phyloP scores from a whole-genome alignment of 257 asterid genomes.

The Lithospermum erythrorhizon region DNA sequence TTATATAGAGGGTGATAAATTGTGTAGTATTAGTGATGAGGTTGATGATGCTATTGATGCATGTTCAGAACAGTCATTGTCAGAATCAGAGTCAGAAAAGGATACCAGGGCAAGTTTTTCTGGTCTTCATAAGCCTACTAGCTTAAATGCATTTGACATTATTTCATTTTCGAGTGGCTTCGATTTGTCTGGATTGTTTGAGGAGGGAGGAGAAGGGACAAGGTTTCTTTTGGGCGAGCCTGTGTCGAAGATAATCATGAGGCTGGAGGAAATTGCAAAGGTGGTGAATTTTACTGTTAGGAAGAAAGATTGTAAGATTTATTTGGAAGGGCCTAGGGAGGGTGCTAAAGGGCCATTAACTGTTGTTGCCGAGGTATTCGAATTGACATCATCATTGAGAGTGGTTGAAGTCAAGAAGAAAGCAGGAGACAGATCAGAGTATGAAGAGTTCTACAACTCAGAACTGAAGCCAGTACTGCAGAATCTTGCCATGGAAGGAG shows the following conservation, averaged over 20 bases:
- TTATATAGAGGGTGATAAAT: constrained; percentile 10
- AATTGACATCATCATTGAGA: constrained; percentile 72
- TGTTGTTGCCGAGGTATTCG: constrained; percentile 83
- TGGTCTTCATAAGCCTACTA: constrained; percentile 61
- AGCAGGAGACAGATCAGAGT: constrained; percentile 70
- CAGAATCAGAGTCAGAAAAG: constrained; percentile 61
- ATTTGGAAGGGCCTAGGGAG: constrained; percentile 66
- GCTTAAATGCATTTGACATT: constrained; percentile 87
- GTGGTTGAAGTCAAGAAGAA: constrained; percentile 23
- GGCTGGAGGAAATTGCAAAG: constrained; percentile 82
- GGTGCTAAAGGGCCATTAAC: constrained; percentile 89
- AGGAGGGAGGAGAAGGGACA: constrained; percentile 61
- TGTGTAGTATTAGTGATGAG: constrained; percentile 55
- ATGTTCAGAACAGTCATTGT: constrained; percentile 33
- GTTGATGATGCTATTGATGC: constrained; percentile 6
- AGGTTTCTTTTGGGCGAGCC: constrained; percentile 78
- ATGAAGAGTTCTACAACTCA: constrained; percentile 55
- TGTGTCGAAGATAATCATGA: constrained; percentile 53
- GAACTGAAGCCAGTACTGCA: constrained; percentile 47
- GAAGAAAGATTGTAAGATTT: constrained; percentile 80
- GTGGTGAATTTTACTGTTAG: constrained; percentile 81
- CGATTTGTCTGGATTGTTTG: constrained; percentile 81
- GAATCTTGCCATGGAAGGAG: constrained; percentile 26
- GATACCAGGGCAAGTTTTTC: constrained; percentile 34
- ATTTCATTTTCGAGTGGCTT: constrained; percentile 85